A percentile compares a stretch with the other conserved stretches of the same genome.
These are phyloP conservation scores for Botryotinia calthae DNA, from an alignment of 2,329 filamentous ascomycete species.

Conservation along the genomic window DNA sequence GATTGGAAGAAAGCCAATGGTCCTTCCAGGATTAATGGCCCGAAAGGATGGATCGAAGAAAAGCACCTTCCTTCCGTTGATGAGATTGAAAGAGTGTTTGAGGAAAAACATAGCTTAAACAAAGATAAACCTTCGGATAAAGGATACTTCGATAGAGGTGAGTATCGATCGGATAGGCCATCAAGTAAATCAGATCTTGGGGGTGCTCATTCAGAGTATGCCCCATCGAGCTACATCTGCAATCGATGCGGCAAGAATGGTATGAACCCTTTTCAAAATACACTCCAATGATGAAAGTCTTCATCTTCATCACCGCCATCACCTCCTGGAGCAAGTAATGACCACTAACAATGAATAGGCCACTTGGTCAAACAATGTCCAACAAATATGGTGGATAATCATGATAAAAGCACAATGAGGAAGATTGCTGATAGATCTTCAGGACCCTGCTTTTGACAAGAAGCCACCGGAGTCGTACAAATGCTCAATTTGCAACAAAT, in stretches of 20 bases:
- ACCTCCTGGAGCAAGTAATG: background rate
- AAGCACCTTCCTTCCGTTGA: conserved; percentile 17
- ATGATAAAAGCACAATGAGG: background rate
- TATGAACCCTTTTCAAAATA: conserved; percentile 19
- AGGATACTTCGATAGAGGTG: background rate
- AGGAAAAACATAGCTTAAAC: background rate
- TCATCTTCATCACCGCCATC: background rate
- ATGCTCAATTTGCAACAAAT: conserved; percentile 40
- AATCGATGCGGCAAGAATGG: conserved; percentile 32
- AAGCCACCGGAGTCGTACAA: conserved; percentile 37
- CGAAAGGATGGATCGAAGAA: background rate
- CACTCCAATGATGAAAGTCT: background rate
- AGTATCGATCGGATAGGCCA: background rate
- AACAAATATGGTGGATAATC: conserved; percentile 39
- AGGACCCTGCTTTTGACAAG: conserved; percentile 41
- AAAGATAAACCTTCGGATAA: background rate
- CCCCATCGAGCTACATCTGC: conserved; percentile 31
- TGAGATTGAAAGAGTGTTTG: conserved; percentile 25
- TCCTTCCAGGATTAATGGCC: background rate
- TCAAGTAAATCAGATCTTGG: background rate
- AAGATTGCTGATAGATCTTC: background rate
- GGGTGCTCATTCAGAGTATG: background rate
- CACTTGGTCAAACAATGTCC: conserved; percentile 44
- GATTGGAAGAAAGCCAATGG: conserved; percentile 27
- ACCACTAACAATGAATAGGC: conserved; percentile 35